Evolutionary conservation across 2,329 filamentous ascomycete species (phyloP).

Genomic region (Sporothrix variecibatus): DNA sequence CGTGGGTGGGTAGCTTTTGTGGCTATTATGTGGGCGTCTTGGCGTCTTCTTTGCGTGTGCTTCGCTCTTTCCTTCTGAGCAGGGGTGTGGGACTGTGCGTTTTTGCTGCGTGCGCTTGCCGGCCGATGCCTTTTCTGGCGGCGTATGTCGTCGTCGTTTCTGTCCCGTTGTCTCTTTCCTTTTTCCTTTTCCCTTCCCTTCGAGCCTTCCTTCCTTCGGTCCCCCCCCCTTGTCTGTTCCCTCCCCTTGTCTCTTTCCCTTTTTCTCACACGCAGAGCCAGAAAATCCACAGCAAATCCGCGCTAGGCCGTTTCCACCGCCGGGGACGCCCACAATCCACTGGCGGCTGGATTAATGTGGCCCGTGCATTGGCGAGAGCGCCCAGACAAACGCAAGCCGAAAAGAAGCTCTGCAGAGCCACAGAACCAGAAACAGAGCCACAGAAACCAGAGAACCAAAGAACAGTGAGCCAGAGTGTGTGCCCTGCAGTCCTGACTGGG

Average conservation of each 20-base stretch:
- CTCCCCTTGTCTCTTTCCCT: neutral
- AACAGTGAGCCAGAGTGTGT: neutral
- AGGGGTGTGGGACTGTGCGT: slow-evolving; percentile 8
- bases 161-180: neutral
- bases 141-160: neutral
- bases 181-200: slow-evolving; percentile 1
- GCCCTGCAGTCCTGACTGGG: neutral
- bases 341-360: slow-evolving; percentile 21
- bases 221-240: too few relatives aligned
- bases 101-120: slow-evolving; percentile 14
- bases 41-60: neutral
- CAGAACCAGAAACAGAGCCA: neutral
- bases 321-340: slow-evolving; percentile 6
- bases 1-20: slow-evolving; percentile 12
- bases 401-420: neutral
- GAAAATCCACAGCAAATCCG: slow-evolving; percentile 22
- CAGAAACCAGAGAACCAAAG: neutral
- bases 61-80: neutral
- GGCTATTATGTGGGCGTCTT: slow-evolving; percentile 18
- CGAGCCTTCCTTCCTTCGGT: neutral
- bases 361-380: slow-evolving; percentile 14
- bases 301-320: slow-evolving; percentile 20
- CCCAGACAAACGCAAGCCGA: neutral
- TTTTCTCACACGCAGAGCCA: neutral
- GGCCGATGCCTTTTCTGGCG: slow-evolving; percentile 16